A percentile compares a stretch with the other conserved stretches of the same genome.
Conservation (phyloP, 2,329 filamentous ascomycete species). For the Trichoderma sp. region DNA sequence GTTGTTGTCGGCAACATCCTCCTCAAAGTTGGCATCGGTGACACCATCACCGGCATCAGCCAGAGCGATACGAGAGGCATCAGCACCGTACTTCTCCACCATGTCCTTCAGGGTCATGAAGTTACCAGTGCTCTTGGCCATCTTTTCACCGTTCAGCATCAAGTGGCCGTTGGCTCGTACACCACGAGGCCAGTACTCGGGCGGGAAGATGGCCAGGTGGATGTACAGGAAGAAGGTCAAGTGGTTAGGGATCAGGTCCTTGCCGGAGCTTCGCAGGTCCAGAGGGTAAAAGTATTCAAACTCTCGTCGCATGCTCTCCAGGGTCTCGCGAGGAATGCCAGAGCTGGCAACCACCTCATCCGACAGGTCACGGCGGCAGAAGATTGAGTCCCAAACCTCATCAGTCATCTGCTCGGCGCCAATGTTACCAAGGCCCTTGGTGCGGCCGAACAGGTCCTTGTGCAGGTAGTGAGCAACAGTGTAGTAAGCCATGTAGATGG, state of each 20-base stretch:
- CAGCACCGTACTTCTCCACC: constrained; percentile 89
- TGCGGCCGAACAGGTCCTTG: constrained; percentile 79
- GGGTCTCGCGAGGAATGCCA: constrained; percentile 69
- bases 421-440: constrained; percentile 66
- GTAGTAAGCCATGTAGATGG: constrained; percentile 87
- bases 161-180: constrained; percentile 91
- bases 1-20: constrained; percentile 87
- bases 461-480: constrained; percentile 68
- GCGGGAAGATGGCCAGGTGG: constrained; percentile 83
- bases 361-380: constrained; percentile 69
- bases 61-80: constrained; percentile 85
- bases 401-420: constrained; percentile 85
- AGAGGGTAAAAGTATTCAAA: constrained; percentile 98
- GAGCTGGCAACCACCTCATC: constrained; percentile 63
- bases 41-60: constrained; percentile 94
- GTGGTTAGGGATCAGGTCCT: constrained; percentile 91
- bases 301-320: constrained; percentile 81
- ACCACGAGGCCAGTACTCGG: constrained; percentile 82
- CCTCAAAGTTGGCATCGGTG: constrained; percentile 95
- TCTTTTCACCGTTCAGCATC: constrained; percentile 95
- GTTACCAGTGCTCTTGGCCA: constrained; percentile 97
- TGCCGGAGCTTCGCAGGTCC: constrained; percentile 83
- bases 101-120: constrained; percentile 89
- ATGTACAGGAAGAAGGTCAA: constrained; percentile 95
- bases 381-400: constrained; percentile 95